Percentiles rank a stretch among this genome's conserved stretches.
phyloP scores from a whole-genome alignment of 306 rosid genomes.

The Pyrus pyrifolia region DNA sequence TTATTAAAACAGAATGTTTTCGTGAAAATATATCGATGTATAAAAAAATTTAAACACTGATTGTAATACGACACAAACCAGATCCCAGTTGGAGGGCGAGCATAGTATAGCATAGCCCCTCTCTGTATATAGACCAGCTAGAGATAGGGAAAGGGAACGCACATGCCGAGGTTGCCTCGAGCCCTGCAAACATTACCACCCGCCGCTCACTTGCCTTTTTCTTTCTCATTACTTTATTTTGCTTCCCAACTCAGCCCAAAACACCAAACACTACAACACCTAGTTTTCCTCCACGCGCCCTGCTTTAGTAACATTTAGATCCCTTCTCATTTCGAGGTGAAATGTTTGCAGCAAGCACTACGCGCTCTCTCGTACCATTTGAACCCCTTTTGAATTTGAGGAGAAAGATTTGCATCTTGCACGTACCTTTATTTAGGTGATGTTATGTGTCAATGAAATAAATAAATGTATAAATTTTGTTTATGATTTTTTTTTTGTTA shows the following conservation, averaged over 20 bases:
- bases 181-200: constrained; percentile 32
- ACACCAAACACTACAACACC: no score
- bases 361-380: no score
- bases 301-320: not conserved
- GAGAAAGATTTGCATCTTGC: no score
- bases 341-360: no score
- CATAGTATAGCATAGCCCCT: not conserved
- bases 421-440: accelerated
- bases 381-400: no score
- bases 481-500: accelerated
- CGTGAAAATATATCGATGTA: no score
- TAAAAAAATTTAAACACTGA: no score
- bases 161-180: constrained; percentile 41
- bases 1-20: no score
- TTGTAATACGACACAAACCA: not conserved
- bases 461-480: no score
- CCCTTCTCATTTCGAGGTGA: no score
- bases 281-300: not conserved
- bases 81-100: not conserved
- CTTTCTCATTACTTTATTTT: not conserved
- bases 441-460: no score
- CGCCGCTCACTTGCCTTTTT: not conserved
- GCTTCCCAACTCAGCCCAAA: not conserved
- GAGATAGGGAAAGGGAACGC: constrained; percentile 4
- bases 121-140: not conserved